Base-by-base conservation (phyloP, 23 red algal genomes). In the Gracilaria gracilis region DNA sequence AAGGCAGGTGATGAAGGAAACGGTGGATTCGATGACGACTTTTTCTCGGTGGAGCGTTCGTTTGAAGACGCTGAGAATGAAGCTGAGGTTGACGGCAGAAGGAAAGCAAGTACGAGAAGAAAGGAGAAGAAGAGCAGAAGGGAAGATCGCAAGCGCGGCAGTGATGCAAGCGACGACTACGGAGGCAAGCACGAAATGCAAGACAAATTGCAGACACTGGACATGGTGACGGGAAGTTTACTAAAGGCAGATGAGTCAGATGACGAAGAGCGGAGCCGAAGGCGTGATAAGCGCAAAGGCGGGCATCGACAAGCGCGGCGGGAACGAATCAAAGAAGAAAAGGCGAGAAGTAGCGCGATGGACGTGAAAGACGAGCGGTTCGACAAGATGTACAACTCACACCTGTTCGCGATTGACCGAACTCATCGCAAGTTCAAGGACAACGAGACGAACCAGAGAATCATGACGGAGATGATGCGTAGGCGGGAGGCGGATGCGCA, bases 331-430 rank as follows among this genome's bases (percentile, higher is more conserved):
- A 38, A 79, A 34, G 57, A 21, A 46, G 61, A 28, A 9, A 83
- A 33, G 27, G 48, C 25, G 54, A 91, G 20, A 27, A 64, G 34
- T 44, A 29, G n/a, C 24, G 67, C 33, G 23, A 24, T 83, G 64
- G 83, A 59, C 40, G 54, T 44, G 21, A 50, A 84, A 36, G 97
- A 99, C 85, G 39, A 55, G 37, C 97, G 97, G 12, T 99, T 99
- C 87, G 84, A 83, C 14, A 85, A 86, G 57, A 44, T 99, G 35
- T 96, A 89, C 57, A 77, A 34, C 7, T 92, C 94, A n/a, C 94
- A 92, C 88, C 81, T 96, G 59, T 99, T 79, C 77, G 94, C 94
- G 31, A 85, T 99, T 15, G 97, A 99, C 71, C 97, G 94, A 29
- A 99, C 97, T 15, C 86, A 99, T 70, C 85, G 91, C 12, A 93